phyloP scores from a whole-genome alignment of 2,329 filamentous ascomycete genomes.

The Apiospora malaysiana region DNA sequence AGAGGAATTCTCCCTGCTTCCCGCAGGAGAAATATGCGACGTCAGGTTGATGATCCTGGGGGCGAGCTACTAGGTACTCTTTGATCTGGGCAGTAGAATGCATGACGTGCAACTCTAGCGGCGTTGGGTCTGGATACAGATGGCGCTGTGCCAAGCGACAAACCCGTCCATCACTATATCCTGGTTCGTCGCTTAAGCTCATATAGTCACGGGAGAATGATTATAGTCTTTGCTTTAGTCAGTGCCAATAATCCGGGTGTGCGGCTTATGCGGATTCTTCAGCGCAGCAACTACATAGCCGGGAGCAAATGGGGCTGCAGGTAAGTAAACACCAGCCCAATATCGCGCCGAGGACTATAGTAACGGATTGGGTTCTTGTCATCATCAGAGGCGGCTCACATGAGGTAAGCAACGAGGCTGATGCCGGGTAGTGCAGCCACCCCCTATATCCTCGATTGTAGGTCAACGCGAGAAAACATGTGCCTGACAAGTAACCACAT shows the following conservation, averaged over 20 bases:
- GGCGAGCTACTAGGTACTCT: neutral
- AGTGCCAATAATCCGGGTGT: neutral
- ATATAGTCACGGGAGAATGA: neutral
- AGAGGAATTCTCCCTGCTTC: neutral
- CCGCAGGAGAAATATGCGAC: neutral
- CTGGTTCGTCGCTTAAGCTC: neutral
- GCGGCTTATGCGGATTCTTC: neutral
- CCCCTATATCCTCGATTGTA: neutral
- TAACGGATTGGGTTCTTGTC: neutral
- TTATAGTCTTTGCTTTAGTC: neutral
- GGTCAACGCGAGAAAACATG: neutral
- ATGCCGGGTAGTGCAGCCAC: neutral
- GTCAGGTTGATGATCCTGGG: neutral
- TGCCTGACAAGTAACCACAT: neutral
- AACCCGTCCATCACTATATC: neutral
- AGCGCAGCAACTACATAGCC: neutral
- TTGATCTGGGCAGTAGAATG: neutral
- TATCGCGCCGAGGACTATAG: neutral
- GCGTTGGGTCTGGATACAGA: neutral
- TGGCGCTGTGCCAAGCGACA: neutral
- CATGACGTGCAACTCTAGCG: neutral
- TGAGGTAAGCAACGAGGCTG: neutral
- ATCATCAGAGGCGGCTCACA: neutral
- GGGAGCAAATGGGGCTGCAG: neutral
- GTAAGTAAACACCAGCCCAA: neutral